These are phyloP conservation scores for Termitomyces sp. DNA, from an alignment of 768 basidiomycete genomes.

Conservation along the genomic window DNA sequence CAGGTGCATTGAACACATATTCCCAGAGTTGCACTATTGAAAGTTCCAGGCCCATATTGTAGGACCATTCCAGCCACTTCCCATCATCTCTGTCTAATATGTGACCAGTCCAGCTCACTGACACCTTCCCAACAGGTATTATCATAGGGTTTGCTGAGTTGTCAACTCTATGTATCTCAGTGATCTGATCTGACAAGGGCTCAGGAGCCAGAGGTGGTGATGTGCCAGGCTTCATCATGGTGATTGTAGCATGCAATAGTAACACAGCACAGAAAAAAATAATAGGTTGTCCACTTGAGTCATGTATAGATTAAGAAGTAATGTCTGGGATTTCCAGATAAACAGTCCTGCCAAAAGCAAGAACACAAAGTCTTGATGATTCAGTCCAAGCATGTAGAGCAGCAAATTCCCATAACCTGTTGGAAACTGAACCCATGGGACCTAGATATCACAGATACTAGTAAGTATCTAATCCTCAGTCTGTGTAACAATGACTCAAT, in stretches of 20 bases:
- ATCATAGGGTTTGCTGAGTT: not conserved
- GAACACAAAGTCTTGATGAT: too few species aligned
- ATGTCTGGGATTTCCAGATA: not conserved
- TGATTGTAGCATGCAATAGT: not conserved
- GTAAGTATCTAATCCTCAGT: too few species aligned
- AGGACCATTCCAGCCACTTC: too few species aligned
- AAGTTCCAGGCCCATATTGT: not conserved
- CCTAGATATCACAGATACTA: too few species aligned
- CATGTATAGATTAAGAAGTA: not conserved
- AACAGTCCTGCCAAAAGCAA: too few species aligned
- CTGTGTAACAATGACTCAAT: too few species aligned
- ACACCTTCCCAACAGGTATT: not conserved
- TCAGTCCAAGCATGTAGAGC: too few species aligned
- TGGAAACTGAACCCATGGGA: too few species aligned
- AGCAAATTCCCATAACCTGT: too few species aligned
- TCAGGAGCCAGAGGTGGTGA: not conserved
- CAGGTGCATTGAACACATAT: not conserved
- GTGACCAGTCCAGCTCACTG: not conserved
- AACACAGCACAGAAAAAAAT: not conserved
- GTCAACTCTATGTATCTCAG: not conserved
- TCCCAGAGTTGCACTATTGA: not conserved
- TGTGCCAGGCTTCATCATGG: not conserved
- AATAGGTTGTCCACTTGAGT: not conserved
- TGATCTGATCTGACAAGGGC: too few species aligned
- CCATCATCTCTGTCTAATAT: too few species aligned